phyloP scores from a whole-genome alignment of 1,139 yeast genomes.

The Meyerozyma smithsonii region DNA sequence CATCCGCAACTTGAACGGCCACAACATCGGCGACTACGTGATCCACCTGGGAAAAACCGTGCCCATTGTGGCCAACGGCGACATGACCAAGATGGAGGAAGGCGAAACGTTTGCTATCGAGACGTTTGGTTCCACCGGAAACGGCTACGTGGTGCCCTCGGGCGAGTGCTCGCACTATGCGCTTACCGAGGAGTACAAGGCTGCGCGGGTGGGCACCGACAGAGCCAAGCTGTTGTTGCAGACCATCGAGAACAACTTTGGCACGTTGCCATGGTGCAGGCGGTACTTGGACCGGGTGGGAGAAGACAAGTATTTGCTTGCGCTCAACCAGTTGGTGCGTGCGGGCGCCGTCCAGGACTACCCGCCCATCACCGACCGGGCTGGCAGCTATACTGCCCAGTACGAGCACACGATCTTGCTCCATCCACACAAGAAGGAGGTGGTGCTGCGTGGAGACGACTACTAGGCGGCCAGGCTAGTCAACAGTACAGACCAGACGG shows the following conservation, averaged over 20 bases:
- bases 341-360: slow-evolving; percentile 87
- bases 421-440: slow-evolving; percentile 90
- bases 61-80: slow-evolving; percentile 92
- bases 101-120: slow-evolving; percentile 98
- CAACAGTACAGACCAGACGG: too few species aligned
- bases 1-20: slow-evolving; percentile 91
- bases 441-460: slow-evolving; percentile 92
- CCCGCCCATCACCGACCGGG: slow-evolving; percentile 88
- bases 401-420: slow-evolving; percentile 89
- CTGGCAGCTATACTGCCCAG: slow-evolving; percentile 93
- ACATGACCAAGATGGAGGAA: slow-evolving; percentile 96
- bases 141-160: slow-evolving; percentile 77
- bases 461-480: slow-evolving; percentile 47
- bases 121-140: slow-evolving; percentile 95
- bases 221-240: slow-evolving; percentile 64
- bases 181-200: slow-evolving; percentile 44
- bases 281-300: slow-evolving; percentile 89
- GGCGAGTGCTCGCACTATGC: slow-evolving; percentile 98
- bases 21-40: slow-evolving; percentile 74
- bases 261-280: slow-evolving; percentile 95
- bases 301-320: slow-evolving; percentile 85
- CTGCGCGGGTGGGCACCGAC: slow-evolving; percentile 47
- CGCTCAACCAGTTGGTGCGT: slow-evolving; percentile 81
- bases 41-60: slow-evolving; percentile 96
- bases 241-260: slow-evolving; percentile 75